Base-by-base conservation (phyloP, 1,284 basidiomycete species). In the Hypsizygus ulmarius region DNA sequence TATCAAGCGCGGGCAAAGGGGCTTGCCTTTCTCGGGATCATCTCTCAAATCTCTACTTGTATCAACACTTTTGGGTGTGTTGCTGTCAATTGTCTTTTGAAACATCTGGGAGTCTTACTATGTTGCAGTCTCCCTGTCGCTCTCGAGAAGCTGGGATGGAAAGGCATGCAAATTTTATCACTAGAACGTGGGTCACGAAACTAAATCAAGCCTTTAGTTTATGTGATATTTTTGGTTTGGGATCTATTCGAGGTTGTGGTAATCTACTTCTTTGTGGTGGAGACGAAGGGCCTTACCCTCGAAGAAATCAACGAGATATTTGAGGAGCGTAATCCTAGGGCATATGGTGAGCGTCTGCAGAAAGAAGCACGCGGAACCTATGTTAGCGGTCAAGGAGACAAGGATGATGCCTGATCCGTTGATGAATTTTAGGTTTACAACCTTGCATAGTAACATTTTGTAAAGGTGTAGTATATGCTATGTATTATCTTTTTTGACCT, bases 281-380 rank as follows among this genome's bases (percentile, higher is more conserved):
- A 71, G 55, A 71, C 69, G 8, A 70, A 67, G 50, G 69, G 71
- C 19, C 64, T 79, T 29, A 75, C 75, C 2, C 64, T 81, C 39
- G 78, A 80, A 52, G 77, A 80, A 57, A 75, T 81, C 48, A 73
- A 77, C 46, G 71, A 75, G 36, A 66, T 80, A 15, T 80, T 80
- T 49, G 68, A 69, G 40, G 66, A 73, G 50, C 59, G 63, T 1
- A 73, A 75, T 51, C 78, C 77, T 1, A 66, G 69, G 48, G 60
- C 64, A 36, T 74, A 72, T 50, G 75, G 72, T 49, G 54, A 64
- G 27, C 48, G 61, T 25, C 38, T 71, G 14, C 57, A 64, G 38
- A 50, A 43, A 33, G 54, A 62, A 49, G 55, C 55, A 21, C 52
- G 46, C 21, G 50, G 49, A 33, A 50, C 49, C 19, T 37, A 40